These are phyloP conservation scores for rapeseed (Brassica napus) DNA, from an alignment of 345 rosid species.

Conservation along the genomic window Da-Ae NC_063452.1:9528001-9528500, in stretches of 20 bases:
- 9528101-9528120: slow-evolving; percentile 86
- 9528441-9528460: slow-evolving; percentile 71
- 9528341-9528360: background rate
- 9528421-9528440: slow-evolving; percentile 58
- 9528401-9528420: slow-evolving; percentile 75
- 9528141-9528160: slow-evolving; percentile 52
- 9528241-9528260: slow-evolving; percentile 86
- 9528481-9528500: slow-evolving; percentile 57
- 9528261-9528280: slow-evolving; percentile 72
- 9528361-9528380: background rate
- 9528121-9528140: slow-evolving; percentile 68
- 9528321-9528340: background rate
- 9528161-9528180: background rate
- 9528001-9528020: background rate
- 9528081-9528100: slow-evolving; percentile 68
- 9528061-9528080: slow-evolving; percentile 66
- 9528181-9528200: background rate
- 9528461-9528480: slow-evolving; percentile 61
- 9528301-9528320: slow-evolving; percentile 70
- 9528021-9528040: background rate
- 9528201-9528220: slow-evolving; percentile 7
- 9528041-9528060: background rate
- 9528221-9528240: background rate
- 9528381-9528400: slow-evolving; percentile 19
- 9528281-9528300: slow-evolving; percentile 69